Base-by-base conservation (phyloP, 768 basidiomycete species). In the Lactarius trivialis region DNA sequence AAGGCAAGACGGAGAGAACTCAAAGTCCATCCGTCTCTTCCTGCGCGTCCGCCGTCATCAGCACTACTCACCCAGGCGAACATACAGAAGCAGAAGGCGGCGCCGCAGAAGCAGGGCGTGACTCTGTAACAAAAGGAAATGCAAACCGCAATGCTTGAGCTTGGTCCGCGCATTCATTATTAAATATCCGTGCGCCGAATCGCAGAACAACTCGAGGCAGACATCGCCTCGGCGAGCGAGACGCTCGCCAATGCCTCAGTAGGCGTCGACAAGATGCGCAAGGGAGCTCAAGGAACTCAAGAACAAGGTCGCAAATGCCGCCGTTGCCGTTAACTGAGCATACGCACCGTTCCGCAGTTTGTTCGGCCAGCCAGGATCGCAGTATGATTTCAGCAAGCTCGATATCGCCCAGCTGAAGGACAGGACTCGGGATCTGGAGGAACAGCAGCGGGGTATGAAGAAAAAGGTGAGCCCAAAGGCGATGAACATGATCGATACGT, bases 381-480 rank as follows among this genome's bases (percentile, higher is more conserved):
- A 82, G 12, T 99, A 93, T 71, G 89, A 97, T 71, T 98, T 97
- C 71, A 70, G 73, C 3, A 75, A 78, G 2, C 76, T 83, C 58
- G 84, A 97, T 69, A 81, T 93, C 21, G 73, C 58, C 2, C 74
- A 78, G 55, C 75, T 90, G 65, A 76, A 80, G 51, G 77, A 83
- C 45, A 88, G 86, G 70, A 87, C 86, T 28, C 76, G 78, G 9
- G 89, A 93, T 68, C 79, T 98, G 12, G 86, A 91, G 67, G 77
- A 82, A 21, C 78, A 85, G 51, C 92, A 92, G 71, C 88, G 87
- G 68, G 85, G 86, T 24, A 86, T 93, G 85, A 95, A 93, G 77
- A 93, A 93, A 77, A 97, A 95, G 73, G 81, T 98, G 69, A 98
- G 98, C 68, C 87, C 88, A 3, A 97, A 96, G 73, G 94, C 93